These are phyloP conservation scores for Cubamyces lactineus DNA, from an alignment of 768 basidiomycete genomes.

Conservation along the genomic window DNA sequence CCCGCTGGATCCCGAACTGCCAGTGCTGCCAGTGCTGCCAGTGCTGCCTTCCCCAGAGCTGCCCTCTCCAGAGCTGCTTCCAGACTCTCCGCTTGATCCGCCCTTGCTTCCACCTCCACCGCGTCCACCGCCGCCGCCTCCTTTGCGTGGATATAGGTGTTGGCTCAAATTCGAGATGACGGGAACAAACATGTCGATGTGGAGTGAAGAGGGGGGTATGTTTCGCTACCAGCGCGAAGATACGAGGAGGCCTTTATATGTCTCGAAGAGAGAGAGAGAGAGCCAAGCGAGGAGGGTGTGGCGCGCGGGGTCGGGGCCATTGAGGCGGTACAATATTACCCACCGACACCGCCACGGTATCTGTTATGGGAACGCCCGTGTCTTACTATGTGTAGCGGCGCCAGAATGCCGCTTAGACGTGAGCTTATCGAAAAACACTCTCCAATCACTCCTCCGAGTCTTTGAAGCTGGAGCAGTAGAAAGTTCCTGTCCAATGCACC, in stretches of 20 bases:
- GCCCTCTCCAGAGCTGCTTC: constrained; percentile 11
- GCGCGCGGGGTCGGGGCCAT: not conserved
- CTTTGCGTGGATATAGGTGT: constrained; percentile 26
- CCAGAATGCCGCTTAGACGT: no score
- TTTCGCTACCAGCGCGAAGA: constrained; percentile 7
- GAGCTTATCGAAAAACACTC: no score
- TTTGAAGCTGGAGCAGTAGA: no score
- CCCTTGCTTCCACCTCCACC: constrained; percentile 23
- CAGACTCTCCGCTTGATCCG: constrained; percentile 19
- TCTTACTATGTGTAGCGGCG: not conserved
- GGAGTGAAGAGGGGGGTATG: not conserved
- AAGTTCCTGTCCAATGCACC: no score
- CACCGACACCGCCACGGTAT: not conserved
- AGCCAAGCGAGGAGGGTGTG: not conserved
- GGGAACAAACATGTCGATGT: constrained; percentile 27
- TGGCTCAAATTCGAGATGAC: constrained; percentile 18
- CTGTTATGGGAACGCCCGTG: not conserved
- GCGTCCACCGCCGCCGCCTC: constrained; percentile 27
- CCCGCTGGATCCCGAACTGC: constrained; percentile 2
- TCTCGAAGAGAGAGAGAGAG: not conserved
- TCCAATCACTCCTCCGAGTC: no score
- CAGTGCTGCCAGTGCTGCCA: constrained; percentile 6
- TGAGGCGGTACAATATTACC: not conserved
- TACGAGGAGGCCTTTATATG: not conserved
- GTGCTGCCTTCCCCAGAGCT: constrained; percentile 5